These are phyloP conservation scores for Fusarium xylarioides DNA, from an alignment of 2,329 filamentous ascomycete genomes.

Conservation along the genomic window DNA sequence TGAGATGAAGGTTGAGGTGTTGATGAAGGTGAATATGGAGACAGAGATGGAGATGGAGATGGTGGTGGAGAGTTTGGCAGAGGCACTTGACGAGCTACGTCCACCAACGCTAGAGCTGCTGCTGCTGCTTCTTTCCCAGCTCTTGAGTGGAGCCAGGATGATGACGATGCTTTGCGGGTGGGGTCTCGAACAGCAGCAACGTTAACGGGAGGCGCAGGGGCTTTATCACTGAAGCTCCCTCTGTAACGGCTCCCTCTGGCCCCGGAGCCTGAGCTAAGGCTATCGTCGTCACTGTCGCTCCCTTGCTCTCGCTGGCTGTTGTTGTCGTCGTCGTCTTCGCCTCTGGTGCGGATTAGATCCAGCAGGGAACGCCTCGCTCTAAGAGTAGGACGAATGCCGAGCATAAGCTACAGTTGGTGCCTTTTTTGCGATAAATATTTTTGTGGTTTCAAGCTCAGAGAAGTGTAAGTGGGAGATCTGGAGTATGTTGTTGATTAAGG, in stretches of 20 bases:
- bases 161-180: conserved; percentile 45
- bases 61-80: conserved; percentile 54
- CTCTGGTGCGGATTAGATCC: conserved; percentile 56
- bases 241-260: conserved; percentile 23
- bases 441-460: conserved; percentile 14
- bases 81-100: conserved; percentile 52
- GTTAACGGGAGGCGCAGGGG: conserved; percentile 33
- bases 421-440: conserved; percentile 19
- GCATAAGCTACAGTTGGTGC: conserved; percentile 50
- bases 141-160: conserved; percentile 45
- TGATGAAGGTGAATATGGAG: conserved; percentile 41
- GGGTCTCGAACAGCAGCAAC: conserved; percentile 21
- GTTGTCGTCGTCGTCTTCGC: conserved; percentile 41
- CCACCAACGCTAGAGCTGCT: conserved; percentile 40
- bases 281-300: conserved; percentile 11
- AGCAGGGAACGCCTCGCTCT: conserved; percentile 63
- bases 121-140: conserved; percentile 24
- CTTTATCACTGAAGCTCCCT: conserved; percentile 27
- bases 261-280: conserved; percentile 4
- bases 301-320: conserved; percentile 16
- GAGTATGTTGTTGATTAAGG: conserved; percentile 15
- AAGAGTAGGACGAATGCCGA: conserved; percentile 60
- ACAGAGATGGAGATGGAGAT: conserved; percentile 48
- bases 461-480: background rate
- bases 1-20: conserved; percentile 39